Evolutionary conservation across 257 asterid species (phyloP).

Genomic region (Henckelia pumila): DNA sequence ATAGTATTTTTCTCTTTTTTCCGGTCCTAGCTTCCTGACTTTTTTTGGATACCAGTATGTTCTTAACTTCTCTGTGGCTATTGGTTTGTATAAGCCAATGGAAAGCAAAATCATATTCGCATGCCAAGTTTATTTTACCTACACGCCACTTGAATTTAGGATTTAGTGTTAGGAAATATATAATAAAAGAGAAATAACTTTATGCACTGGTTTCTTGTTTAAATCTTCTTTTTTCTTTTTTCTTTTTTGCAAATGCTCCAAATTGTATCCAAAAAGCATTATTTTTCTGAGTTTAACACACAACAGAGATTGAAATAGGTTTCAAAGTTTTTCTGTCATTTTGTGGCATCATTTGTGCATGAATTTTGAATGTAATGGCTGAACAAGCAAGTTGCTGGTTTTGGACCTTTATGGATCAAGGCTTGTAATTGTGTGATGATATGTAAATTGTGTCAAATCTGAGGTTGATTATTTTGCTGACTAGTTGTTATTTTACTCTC

Average conservation of each 20-base stretch:
- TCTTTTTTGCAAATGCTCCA: background rate
- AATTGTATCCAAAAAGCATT: too few relatives aligned
- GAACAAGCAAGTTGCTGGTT: background rate
- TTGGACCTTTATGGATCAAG: background rate
- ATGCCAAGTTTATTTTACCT: background rate
- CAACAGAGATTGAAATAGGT: background rate
- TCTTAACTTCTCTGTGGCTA: background rate
- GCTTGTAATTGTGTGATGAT: background rate
- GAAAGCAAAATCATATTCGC: background rate
- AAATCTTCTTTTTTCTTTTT: too few relatives aligned
- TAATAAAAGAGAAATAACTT: background rate
- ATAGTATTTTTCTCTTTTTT: too few relatives aligned
- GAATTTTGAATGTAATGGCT: background rate
- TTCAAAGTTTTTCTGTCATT: background rate
- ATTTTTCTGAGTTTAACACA: background rate
- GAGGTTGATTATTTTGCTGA: background rate
- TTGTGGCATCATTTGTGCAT: background rate
- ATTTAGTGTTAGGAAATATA: background rate
- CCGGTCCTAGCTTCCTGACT: background rate
- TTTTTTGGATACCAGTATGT: background rate
- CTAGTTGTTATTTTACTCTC: constrained; percentile 4
- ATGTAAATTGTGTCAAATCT: background rate
- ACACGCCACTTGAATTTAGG: background rate
- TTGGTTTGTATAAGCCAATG: background rate
- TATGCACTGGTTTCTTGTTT: background rate